Evolutionary conservation across 106 monocot species (phyloP).

Genomic region (Phalaenopsis equestris): DNA sequence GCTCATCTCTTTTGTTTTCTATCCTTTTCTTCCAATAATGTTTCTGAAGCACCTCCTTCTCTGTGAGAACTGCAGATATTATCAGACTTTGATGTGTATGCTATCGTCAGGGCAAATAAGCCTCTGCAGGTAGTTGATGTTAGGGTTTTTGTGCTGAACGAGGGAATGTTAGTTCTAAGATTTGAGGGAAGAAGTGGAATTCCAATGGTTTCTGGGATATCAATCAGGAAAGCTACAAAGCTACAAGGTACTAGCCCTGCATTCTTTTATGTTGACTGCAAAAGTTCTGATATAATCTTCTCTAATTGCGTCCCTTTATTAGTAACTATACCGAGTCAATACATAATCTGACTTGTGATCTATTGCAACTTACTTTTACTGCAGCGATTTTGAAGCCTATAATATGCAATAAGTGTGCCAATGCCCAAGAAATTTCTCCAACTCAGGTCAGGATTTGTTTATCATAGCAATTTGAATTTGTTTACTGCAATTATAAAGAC

Average conservation of each 20-base stretch:
- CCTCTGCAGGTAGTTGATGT: constrained; percentile 60
- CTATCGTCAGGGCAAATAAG: constrained; percentile 65
- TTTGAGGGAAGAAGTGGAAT: constrained; percentile 48
- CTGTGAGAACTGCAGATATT: constrained; percentile 39
- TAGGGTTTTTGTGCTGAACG: constrained; percentile 29
- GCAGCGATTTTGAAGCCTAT: constrained; percentile 17
- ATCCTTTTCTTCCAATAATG: neutral
- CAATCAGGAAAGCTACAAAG: constrained; percentile 45
- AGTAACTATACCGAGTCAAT: neutral
- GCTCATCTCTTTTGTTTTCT: neutral
- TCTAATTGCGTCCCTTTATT: neutral
- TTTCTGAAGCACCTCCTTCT: constrained; percentile 3
- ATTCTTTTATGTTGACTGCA: neutral
- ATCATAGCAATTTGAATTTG: neutral
- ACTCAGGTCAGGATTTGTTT: constrained; percentile 34
- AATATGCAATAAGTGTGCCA: constrained; percentile 52
- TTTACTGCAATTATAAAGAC: neutral
- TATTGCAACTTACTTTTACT: constrained; percentile 13
- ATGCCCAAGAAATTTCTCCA: constrained; percentile 37
- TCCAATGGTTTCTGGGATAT: constrained; percentile 63
- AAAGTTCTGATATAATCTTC: neutral
- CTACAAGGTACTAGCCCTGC: constrained; percentile 21
- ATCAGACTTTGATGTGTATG: constrained; percentile 67
- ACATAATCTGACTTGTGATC: neutral
- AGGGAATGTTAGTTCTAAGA: constrained; percentile 37